Evolutionary conservation across 2,329 filamentous ascomycete genomes (phyloP).

Genomic region (Boeremia exigua): DNA sequence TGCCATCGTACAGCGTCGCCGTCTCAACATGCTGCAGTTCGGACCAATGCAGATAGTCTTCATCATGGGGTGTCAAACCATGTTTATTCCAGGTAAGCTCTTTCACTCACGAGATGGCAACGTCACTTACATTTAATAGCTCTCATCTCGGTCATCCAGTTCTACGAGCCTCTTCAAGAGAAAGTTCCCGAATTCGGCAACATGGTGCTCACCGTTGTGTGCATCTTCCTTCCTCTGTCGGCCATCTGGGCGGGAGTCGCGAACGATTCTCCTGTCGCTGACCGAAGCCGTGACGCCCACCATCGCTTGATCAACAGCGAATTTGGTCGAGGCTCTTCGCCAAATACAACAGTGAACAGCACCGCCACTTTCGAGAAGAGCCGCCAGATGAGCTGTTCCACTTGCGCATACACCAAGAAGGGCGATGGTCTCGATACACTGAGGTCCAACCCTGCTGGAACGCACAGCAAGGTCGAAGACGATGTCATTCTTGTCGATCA

Average conservation of each 20-base stretch:
- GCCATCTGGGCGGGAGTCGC: constrained; percentile 66
- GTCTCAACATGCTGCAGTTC: constrained; percentile 65
- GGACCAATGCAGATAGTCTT: constrained; percentile 71
- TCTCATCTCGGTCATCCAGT: constrained; percentile 66
- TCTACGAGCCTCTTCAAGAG: constrained; percentile 53
- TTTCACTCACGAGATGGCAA: background rate
- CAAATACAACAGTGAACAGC: constrained; percentile 13
- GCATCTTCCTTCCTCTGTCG: constrained; percentile 69
- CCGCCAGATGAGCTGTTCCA: constrained; percentile 22
- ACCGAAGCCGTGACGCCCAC: constrained; percentile 33
- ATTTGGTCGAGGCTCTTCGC: constrained; percentile 22
- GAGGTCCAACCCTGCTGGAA: constrained; percentile 7
- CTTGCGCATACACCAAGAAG: constrained; percentile 23
- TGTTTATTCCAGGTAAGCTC: constrained; percentile 65
- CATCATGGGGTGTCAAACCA: constrained; percentile 71
- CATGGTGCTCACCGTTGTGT: constrained; percentile 63
- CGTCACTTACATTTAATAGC: constrained; percentile 52
- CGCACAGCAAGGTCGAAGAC: constrained; percentile 11
- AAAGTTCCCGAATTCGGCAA: constrained; percentile 60
- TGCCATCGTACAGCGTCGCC: constrained; percentile 62
- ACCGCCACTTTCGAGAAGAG: constrained; percentile 26
- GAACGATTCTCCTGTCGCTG: constrained; percentile 29
- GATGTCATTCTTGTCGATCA: constrained; percentile 29
- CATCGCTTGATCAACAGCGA: constrained; percentile 35
- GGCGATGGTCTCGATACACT: constrained; percentile 25